Percentiles rank a stretch among this genome's conserved stretches.
Conservation (phyloP, 2,329 filamentous ascomycete species). For the Ophiognomonia clavigignenti-juglandacearum region DNA sequence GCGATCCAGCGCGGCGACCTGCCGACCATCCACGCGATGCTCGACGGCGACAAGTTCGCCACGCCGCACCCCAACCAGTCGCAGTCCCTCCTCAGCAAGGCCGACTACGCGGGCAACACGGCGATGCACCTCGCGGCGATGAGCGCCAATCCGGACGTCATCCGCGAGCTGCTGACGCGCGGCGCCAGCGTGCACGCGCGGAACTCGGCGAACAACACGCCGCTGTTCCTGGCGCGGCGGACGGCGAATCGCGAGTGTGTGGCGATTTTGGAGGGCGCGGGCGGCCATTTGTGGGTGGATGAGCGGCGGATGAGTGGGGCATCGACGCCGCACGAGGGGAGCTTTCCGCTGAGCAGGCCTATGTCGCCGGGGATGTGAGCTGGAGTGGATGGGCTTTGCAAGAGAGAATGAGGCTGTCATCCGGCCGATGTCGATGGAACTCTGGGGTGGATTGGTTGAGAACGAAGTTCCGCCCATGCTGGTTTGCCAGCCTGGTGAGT, state of each 20-base stretch:
- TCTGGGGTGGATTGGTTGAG: no score
- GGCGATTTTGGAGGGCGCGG: conserved; percentile 50
- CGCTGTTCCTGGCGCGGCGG: conserved; percentile 58
- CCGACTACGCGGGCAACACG: conserved; percentile 80
- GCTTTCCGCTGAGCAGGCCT: conserved; percentile 11
- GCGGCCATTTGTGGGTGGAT: conserved; percentile 54
- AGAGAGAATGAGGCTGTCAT: no score
- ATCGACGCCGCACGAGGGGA: conserved; percentile 7
- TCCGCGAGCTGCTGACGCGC: conserved; percentile 52
- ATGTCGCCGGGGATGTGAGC: conserved; percentile 13
- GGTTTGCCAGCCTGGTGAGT: no score
- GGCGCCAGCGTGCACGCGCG: conserved; percentile 64
- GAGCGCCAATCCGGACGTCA: conserved; percentile 47
- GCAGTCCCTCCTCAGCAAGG: conserved; percentile 70
- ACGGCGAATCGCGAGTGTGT: conserved; percentile 50
- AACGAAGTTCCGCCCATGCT: no score
- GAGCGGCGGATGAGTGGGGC: conserved; percentile 27
- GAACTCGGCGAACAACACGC: conserved; percentile 62
- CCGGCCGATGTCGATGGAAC: no score
- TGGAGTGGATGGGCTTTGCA: no score
- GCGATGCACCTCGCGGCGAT: conserved; percentile 55
- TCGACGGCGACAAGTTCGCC: conserved; percentile 59
- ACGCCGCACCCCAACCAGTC: no score
- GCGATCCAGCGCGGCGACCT: conserved; percentile 71
- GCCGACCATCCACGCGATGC: conserved; percentile 58